phyloP scores from a whole-genome alignment of 1,284 basidiomycete species.

The Sanghuangporus sanghuang region DNA sequence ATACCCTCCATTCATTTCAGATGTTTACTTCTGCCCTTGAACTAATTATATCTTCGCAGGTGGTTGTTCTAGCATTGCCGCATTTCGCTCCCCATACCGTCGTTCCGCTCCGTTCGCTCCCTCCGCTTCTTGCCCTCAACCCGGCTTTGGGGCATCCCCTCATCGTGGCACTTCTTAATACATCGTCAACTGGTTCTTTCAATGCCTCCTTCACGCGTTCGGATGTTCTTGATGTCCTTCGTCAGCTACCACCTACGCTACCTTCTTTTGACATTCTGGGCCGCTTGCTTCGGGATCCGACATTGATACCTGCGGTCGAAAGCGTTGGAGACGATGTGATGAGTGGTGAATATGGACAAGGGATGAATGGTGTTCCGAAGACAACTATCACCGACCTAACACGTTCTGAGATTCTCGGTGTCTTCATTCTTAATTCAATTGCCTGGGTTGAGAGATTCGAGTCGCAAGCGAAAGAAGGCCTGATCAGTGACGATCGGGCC shows the following conservation, averaged over 20 bases:
- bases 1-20: neutral
- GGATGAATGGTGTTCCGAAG: constrained; percentile 20
- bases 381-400: constrained; percentile 61
- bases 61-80: constrained; percentile 32
- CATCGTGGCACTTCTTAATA: constrained; percentile 45
- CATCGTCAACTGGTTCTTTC: constrained; percentile 26
- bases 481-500: constrained; percentile 65
- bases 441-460: constrained; percentile 65
- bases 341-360: constrained; percentile 28
- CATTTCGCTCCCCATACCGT: constrained; percentile 47
- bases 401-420: constrained; percentile 56
- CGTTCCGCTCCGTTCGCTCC: constrained; percentile 60
- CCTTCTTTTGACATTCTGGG: constrained; percentile 70
- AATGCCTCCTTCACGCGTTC: constrained; percentile 34
- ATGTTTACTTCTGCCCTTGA: neutral
- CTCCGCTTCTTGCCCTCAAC: constrained; percentile 60
- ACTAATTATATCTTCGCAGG: constrained; percentile 1
- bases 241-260: constrained; percentile 57
- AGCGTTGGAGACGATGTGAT: constrained; percentile 23
- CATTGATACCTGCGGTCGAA: constrained; percentile 29
- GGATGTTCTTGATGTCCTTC: constrained; percentile 53
- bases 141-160: constrained; percentile 61
- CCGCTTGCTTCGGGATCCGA: constrained; percentile 55
- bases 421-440: constrained; percentile 61
- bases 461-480: constrained; percentile 55